A percentile compares a stretch with the other conserved stretches of the same genome.
Conservation (phyloP, 23 red algal genomes). For the Gracilaria vermiculophylla region DNA sequence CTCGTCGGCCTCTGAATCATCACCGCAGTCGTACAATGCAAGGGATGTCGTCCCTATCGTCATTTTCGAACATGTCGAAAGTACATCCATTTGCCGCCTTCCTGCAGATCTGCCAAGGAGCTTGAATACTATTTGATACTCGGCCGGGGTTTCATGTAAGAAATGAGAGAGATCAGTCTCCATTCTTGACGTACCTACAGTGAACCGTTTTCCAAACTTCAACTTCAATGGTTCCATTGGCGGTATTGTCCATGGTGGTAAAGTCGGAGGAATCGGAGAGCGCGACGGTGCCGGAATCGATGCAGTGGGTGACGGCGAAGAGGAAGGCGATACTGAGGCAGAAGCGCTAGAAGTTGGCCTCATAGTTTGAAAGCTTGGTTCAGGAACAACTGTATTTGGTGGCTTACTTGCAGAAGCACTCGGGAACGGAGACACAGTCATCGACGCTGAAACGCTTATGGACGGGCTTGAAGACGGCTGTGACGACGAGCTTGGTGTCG, state of each 20-base stretch:
- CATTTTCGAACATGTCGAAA: conserved; percentile 26
- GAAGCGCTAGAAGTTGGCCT: not conserved
- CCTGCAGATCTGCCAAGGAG: not conserved
- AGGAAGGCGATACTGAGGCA: too few relatives aligned
- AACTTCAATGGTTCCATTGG: conserved; percentile 13
- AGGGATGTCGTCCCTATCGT: conserved; percentile 33
- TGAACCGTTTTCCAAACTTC: not conserved
- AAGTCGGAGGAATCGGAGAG: not conserved
- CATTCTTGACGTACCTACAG: not conserved
- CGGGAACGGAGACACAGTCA: not conserved
- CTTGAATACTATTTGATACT: conserved; percentile 42
- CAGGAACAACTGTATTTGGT: not conserved
- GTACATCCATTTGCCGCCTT: not conserved
- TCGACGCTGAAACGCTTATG: not conserved
- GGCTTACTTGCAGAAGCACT: not conserved
- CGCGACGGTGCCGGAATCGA: not conserved
- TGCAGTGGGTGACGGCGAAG: too few relatives aligned
- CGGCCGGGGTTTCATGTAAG: not conserved
- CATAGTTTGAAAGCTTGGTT: not conserved
- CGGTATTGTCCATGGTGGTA: not conserved
- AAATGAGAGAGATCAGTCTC: conserved; percentile 10
- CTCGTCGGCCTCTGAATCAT: not conserved
- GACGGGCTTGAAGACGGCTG: not conserved
- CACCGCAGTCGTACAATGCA: conserved; percentile 47
- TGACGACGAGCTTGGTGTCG: not conserved